Evolutionary conservation across 1,139 yeast genomes (phyloP).

Genomic region (Pichia sp.): DNA sequence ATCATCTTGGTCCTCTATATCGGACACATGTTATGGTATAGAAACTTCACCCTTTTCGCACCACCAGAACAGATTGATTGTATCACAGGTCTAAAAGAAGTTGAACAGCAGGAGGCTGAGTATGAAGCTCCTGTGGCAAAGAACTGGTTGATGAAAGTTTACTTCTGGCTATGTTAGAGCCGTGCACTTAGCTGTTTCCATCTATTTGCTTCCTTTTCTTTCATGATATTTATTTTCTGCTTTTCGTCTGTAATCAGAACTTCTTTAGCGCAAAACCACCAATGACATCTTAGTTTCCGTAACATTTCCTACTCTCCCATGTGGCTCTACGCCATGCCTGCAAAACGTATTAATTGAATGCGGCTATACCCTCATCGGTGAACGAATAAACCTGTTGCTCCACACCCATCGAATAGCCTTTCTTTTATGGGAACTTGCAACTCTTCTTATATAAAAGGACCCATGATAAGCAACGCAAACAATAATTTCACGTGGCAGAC

Average conservation of each 20-base stretch:
- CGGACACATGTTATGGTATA: conserved; percentile 35
- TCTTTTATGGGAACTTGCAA: too few relatives aligned
- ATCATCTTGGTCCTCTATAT: conserved; percentile 45
- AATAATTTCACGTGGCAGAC: too few relatives aligned
- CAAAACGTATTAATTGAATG: too few relatives aligned
- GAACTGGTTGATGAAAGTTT: conserved; percentile 35
- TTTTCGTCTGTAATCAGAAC: background rate
- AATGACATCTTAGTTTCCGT: too few relatives aligned
- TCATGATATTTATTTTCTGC: background rate
- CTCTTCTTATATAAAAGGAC: too few relatives aligned
- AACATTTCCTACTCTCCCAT: too few relatives aligned
- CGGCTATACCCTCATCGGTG: too few relatives aligned
- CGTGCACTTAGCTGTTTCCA: background rate
- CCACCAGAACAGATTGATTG: conserved; percentile 45
- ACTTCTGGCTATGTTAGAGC: conserved; percentile 36
- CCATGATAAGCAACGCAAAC: too few relatives aligned
- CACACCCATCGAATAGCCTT: too few relatives aligned
- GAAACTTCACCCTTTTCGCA: conserved; percentile 31
- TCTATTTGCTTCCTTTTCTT: background rate
- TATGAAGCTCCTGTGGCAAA: conserved; percentile 36
- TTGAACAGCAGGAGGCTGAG: conserved; percentile 39
- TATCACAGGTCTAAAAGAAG: conserved; percentile 40
- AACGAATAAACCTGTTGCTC: too few relatives aligned
- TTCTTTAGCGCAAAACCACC: too few relatives aligned
- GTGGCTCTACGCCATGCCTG: too few relatives aligned